phyloP scores from a whole-genome alignment of 495 filamentous ascomycete genomes.

The Daldinia decipiens region DNA sequence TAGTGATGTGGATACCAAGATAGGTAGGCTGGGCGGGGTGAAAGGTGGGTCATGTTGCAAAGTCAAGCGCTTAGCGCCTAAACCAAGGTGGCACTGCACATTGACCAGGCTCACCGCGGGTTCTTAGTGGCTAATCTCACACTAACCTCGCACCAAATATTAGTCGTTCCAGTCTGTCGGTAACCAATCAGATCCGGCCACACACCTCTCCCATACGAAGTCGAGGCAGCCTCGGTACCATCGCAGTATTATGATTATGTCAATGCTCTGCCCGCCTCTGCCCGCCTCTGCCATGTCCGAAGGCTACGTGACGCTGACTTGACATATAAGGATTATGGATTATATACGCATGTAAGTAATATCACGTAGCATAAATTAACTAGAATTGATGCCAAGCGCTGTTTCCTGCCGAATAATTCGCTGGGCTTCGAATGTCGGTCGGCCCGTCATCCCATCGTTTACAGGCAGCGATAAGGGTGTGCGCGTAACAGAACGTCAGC shows the following conservation, averaged over 20 bases:
- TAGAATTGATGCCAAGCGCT: slow-evolving; percentile 25
- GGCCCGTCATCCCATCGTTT: slow-evolving; percentile 14
- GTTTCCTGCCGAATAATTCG: slow-evolving; percentile 2
- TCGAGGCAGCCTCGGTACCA: slow-evolving; percentile 40
- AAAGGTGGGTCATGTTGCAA: slow-evolving; percentile 30
- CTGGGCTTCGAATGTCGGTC: slow-evolving; percentile 10
- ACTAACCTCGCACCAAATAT: slow-evolving; percentile 22
- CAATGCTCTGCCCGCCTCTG: slow-evolving; percentile 2
- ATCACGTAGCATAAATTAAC: slow-evolving; percentile 4
- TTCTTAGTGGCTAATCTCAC: slow-evolving; percentile 33
- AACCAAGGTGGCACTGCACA: slow-evolving; percentile 40
- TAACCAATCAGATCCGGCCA: slow-evolving; percentile 41
- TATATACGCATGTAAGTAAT: slow-evolving; percentile 12
- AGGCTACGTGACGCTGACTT: slow-evolving; percentile 34
- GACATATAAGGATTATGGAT: slow-evolving; percentile 6
- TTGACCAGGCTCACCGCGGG: slow-evolving; percentile 13
- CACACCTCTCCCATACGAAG: slow-evolving; percentile 26
- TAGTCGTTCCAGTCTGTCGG: slow-evolving; percentile 36
- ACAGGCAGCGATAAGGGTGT: slow-evolving; percentile 3
- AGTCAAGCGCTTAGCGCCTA: slow-evolving; percentile 42
- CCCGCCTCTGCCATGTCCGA: slow-evolving; percentile 12
- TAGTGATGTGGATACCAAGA: slow-evolving; percentile 31
- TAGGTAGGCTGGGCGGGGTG: slow-evolving; percentile 32
- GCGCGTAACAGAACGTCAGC: slow-evolving; percentile 20
- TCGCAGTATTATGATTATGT: slow-evolving; percentile 36